Conservation (phyloP, 1,139 yeast genomes). For the Suhomyces guaymorum region DNA sequence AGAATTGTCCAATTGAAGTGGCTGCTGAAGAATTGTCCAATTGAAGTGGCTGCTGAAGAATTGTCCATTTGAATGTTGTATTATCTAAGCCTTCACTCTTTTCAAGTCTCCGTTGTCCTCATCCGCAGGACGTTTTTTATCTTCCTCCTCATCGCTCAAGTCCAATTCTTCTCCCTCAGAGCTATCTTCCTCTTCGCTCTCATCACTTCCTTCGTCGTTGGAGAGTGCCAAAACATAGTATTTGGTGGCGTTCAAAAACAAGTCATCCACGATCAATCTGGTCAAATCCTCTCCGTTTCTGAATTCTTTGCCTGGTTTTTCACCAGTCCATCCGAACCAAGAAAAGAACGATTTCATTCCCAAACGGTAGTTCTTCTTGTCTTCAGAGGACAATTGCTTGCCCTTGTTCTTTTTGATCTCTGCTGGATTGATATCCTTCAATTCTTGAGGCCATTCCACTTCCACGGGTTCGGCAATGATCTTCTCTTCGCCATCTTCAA, state of each 20-base stretch:
- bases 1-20: no score
- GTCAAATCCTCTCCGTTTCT: slow-evolving; percentile 73
- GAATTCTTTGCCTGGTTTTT: slow-evolving; percentile 70
- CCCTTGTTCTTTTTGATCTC: slow-evolving; percentile 36
- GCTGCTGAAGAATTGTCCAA: no score
- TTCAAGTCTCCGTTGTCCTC: slow-evolving; percentile 7
- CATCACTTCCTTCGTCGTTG: slow-evolving; percentile 55
- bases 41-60: no score
- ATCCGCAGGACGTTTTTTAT: slow-evolving; percentile 12
- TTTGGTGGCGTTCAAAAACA: slow-evolving; percentile 71
- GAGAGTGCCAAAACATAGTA: slow-evolving; percentile 70
- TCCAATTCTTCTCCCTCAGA: slow-evolving; percentile 58
- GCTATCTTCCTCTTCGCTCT: slow-evolving; percentile 45
- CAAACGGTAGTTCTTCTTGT: slow-evolving; percentile 59
- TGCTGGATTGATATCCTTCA: slow-evolving; percentile 54
- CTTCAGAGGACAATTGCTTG: slow-evolving; percentile 44
- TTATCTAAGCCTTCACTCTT: slow-evolving; percentile 8
- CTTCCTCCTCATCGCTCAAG: slow-evolving; percentile 49
- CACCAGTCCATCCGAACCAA: slow-evolving; percentile 76
- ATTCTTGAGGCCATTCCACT: slow-evolving; percentile 61
- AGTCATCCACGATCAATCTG: slow-evolving; percentile 59
- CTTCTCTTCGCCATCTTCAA: slow-evolving; percentile 54
- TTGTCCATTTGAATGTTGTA: no score
- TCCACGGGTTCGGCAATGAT: slow-evolving; percentile 51
- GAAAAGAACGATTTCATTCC: slow-evolving; percentile 78